These are phyloP conservation scores for Phytophthora multivora DNA, from an alignment of 352 stramenopile genomes.

Conservation along the genomic window DNA sequence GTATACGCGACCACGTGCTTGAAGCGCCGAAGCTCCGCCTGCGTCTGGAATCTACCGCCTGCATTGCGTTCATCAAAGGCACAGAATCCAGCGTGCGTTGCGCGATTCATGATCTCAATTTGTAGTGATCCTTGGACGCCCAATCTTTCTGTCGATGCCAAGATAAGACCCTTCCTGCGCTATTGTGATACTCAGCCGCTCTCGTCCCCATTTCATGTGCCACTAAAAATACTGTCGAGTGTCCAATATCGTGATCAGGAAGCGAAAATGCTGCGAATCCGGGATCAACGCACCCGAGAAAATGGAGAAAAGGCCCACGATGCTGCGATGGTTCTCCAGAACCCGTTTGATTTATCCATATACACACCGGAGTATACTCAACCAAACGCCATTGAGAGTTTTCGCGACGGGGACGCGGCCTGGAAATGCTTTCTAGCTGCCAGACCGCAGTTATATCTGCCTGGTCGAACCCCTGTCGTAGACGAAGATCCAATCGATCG, in stretches of 20 bases:
- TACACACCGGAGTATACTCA: conserved; percentile 51
- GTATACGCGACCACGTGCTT: conserved; percentile 70
- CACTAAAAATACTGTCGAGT: conserved; percentile 32
- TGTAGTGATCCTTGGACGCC: conserved; percentile 4
- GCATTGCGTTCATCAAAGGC: conserved; percentile 81
- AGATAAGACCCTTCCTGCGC: conserved; percentile 23
- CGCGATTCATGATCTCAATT: conserved; percentile 50
- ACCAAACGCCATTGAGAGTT: conserved; percentile 10
- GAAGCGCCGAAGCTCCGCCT: conserved; percentile 78
- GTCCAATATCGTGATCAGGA: background rate
- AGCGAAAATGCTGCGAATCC: conserved; percentile 4
- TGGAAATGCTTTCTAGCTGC: conserved; percentile 44
- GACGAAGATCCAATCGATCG: conserved; percentile 47
- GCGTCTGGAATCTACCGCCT: conserved; percentile 73
- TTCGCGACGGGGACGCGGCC: conserved; percentile 21
- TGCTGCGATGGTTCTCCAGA: background rate
- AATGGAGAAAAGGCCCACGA: background rate
- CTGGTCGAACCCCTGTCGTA: conserved; percentile 38
- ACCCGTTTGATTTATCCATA: conserved; percentile 40
- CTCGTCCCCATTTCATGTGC: conserved; percentile 8
- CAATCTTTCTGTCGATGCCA: background rate
- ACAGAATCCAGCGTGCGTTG: conserved; percentile 70
- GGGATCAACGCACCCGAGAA: background rate
- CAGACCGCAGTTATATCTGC: conserved; percentile 53
- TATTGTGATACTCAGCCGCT: conserved; percentile 24